Conservation (phyloP, 768 basidiomycete genomes). For the Sporobolomyces roseus region DNA sequence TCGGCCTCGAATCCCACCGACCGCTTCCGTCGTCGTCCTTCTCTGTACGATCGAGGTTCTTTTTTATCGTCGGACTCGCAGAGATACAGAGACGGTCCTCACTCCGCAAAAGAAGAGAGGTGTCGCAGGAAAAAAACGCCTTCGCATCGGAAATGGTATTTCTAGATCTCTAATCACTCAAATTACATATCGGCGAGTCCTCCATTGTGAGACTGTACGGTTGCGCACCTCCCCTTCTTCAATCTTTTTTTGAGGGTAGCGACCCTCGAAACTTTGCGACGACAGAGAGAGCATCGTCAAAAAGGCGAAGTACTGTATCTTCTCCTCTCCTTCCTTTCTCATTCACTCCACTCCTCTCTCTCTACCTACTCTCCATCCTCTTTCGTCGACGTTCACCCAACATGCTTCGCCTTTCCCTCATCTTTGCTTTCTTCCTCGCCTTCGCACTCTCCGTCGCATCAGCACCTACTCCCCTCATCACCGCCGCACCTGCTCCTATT, state of each 20-base stretch:
- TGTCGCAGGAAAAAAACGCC: too few species aligned
- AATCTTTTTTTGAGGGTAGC: conserved; percentile 6
- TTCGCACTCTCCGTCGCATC: conserved; percentile 16
- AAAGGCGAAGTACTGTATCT: too few species aligned
- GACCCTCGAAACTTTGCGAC: not conserved
- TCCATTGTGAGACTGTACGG: not conserved
- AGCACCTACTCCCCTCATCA: not conserved
- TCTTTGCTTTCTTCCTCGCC: conserved; percentile 18
- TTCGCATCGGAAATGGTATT: too few species aligned
- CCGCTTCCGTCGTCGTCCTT: too few species aligned
- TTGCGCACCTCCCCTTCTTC: not conserved
- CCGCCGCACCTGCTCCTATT: not conserved
- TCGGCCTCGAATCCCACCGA: too few species aligned
- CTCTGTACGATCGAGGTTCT: too few species aligned
- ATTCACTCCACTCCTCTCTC: not conserved
- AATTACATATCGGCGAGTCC: not conserved
- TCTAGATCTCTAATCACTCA: too few species aligned
- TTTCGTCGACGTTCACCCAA: not conserved
- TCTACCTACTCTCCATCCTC: not conserved
- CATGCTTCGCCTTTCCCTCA: conserved; percentile 22
- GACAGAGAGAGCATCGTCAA: not conserved
- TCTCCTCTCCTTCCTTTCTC: too few species aligned
- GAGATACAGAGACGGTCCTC: too few species aligned
- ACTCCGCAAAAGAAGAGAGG: too few species aligned
- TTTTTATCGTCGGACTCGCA: too few species aligned